These are phyloP conservation scores for Aureobasidium sp. DNA, from an alignment of 2,329 filamentous ascomycete species.

Conservation along the genomic window DNA sequence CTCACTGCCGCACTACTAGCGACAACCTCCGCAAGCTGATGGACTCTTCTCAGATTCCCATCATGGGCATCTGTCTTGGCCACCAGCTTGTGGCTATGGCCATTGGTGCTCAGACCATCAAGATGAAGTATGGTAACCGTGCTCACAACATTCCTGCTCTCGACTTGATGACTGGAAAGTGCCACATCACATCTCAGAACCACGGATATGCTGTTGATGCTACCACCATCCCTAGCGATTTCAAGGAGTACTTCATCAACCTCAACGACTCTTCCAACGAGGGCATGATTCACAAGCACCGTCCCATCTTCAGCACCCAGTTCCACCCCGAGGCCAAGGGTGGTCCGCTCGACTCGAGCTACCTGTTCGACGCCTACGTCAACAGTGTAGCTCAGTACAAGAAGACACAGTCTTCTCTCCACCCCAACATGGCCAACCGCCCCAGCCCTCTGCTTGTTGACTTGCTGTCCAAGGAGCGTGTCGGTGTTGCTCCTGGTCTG, in stretches of 20 bases:
- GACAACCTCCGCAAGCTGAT: slow-evolving; percentile 88
- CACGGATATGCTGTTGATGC: slow-evolving; percentile 95
- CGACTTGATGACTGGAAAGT: slow-evolving; percentile 89
- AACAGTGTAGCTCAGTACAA: slow-evolving; percentile 87
- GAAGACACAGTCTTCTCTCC: slow-evolving; percentile 63
- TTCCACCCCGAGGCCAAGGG: slow-evolving; percentile 99
- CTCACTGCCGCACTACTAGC: slow-evolving; percentile 88
- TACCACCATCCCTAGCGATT: slow-evolving; percentile 70
- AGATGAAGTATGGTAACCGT: slow-evolving; percentile 98
- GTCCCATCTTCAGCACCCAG: slow-evolving; percentile 96
- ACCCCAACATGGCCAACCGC: slow-evolving; percentile 69
- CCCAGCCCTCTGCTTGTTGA: slow-evolving; percentile 84
- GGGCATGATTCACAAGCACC: slow-evolving; percentile 90
- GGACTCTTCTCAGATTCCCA: slow-evolving; percentile 79
- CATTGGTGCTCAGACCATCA: slow-evolving; percentile 79
- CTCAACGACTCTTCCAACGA: slow-evolving; percentile 97
- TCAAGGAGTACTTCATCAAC: slow-evolving; percentile 98
- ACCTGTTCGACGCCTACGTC: slow-evolving; percentile 94
- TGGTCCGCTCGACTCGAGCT: slow-evolving; percentile 88
- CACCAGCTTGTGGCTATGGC: slow-evolving; percentile 93
- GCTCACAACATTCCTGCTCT: slow-evolving; percentile 97
- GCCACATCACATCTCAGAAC: slow-evolving; percentile 98
- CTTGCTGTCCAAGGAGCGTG: slow-evolving; percentile 85
- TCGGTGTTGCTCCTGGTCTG: slow-evolving; percentile 57
- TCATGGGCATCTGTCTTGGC: slow-evolving; percentile 97